Base-by-base conservation (phyloP, 495 filamentous ascomycete genomes). In the Aspergillus leporis region DNA sequence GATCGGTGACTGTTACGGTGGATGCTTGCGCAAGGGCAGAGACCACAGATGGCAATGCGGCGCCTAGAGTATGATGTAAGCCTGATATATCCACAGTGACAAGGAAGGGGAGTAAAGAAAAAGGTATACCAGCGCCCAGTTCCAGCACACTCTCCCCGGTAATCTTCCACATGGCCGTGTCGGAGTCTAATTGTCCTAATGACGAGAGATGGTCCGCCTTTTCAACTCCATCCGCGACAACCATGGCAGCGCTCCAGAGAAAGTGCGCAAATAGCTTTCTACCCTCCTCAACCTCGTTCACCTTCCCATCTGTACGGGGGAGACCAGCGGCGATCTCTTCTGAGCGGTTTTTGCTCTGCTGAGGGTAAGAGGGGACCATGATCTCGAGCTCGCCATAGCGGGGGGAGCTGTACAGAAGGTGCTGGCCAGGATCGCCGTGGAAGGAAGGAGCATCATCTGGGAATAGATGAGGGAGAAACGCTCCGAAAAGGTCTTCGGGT, bases 231-330 rank as follows among this genome's bases (percentile, higher is more conserved):
- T 90, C 89, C 1, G 88, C 89, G 48, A 92, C 77, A 55, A 87
- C 76, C 61, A 93, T 73, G 0, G 81, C 85, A n/a, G 90, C 79
- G 68, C 93, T 95, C 93, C 93, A 96, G 6, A 96, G 73, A 69
- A 90, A 89, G 70, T 96, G 92, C 34, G 86, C 86, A 69, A 93
- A 96, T 38, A 94, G 80, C 41, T 71, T 76, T 54, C 87, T 70
- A 16, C 82, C 83, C 40, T 81, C 75, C 28, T 87, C 83, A 1
- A 70, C 75, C 21, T 79, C 30, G 51, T 67, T 70, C 31, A 51
- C 55, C 34, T 52, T 41, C 16, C 64, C 66, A 16, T 65, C 56
- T 16, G 58, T 23, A 21, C 63, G 55, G n/a, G 58, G 49, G 55
- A 66, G 34, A 21, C 61, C 64, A 13, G 51, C 60, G 4, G 58